Percentiles rank a stretch among this genome's conserved stretches.
Evolutionary conservation across 495 filamentous ascomycete species (phyloP).

Genomic region (Mytilinidion resinicola): DNA sequence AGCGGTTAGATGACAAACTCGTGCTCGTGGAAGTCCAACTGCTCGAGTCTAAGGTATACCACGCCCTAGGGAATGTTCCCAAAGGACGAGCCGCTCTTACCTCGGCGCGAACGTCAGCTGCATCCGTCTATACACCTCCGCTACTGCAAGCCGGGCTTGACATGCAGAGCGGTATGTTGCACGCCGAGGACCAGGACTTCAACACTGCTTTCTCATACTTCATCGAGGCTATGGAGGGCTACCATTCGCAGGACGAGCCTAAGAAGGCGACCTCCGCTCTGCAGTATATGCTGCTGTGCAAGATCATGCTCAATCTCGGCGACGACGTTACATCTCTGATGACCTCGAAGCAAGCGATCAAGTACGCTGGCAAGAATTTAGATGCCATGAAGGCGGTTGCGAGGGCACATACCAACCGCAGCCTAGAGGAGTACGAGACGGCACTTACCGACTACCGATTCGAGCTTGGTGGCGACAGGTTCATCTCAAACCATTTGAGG

Average conservation of each 20-base stretch:
- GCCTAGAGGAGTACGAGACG: slow-evolving; percentile 91
- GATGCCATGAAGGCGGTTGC: slow-evolving; percentile 99
- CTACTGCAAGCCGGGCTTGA: slow-evolving; percentile 92
- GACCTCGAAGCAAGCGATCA: slow-evolving; percentile 88
- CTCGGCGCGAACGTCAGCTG: slow-evolving; percentile 86
- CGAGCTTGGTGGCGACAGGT: slow-evolving; percentile 85
- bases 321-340: slow-evolving; percentile 93
- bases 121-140: slow-evolving; percentile 93
- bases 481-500: slow-evolving; percentile 91
- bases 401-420: slow-evolving; percentile 87
- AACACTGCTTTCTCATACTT: slow-evolving; percentile 98
- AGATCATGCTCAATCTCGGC: slow-evolving; percentile 96
- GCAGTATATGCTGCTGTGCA: slow-evolving; percentile 99
- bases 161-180: slow-evolving; percentile 98
- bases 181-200: slow-evolving; percentile 98
- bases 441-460: slow-evolving; percentile 82
- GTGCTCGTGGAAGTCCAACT: slow-evolving; percentile 98
- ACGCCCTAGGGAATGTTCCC: slow-evolving; percentile 90
- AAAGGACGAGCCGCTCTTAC: slow-evolving; percentile 95
- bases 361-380: slow-evolving; percentile 87
- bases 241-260: slow-evolving; percentile 83
- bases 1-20: slow-evolving; percentile 96
- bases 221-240: slow-evolving; percentile 96
- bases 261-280: slow-evolving; percentile 81
- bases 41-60: slow-evolving; percentile 92